These are phyloP conservation scores for Leccinum fibrillosum DNA, from an alignment of 768 basidiomycete species.

Conservation along the genomic window DNA sequence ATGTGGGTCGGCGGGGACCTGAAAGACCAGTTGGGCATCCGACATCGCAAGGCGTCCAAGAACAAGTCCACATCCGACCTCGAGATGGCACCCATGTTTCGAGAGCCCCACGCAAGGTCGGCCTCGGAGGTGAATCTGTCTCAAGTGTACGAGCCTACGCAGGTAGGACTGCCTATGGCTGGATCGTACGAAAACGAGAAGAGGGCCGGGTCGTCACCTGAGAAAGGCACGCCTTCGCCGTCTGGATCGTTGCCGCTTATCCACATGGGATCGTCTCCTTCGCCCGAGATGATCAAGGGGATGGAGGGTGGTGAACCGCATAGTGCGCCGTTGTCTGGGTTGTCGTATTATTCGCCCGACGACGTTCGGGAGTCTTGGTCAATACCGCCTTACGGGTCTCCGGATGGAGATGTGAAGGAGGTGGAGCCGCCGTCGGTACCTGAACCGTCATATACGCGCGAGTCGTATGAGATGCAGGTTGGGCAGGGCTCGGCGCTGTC, in stretches of 20 bases:
- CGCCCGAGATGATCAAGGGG: background rate
- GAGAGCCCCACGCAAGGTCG: slow-evolving; percentile 59
- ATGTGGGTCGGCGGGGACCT: slow-evolving; percentile 84
- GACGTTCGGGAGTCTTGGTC: slow-evolving; percentile 57
- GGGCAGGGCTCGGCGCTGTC: slow-evolving; percentile 20
- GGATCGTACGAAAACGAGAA: slow-evolving; percentile 15
- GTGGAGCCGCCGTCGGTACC: slow-evolving; percentile 10
- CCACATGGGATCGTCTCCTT: slow-evolving; percentile 8
- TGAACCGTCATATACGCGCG: background rate
- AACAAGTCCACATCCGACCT: slow-evolving; percentile 34
- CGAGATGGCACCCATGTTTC: slow-evolving; percentile 74
- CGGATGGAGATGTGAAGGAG: slow-evolving; percentile 45
- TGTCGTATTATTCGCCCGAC: slow-evolving; percentile 60
- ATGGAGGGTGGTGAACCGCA: slow-evolving; percentile 17
- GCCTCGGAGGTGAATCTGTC: slow-evolving; percentile 53
- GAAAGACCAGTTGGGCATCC: slow-evolving; percentile 75
- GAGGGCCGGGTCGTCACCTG: background rate
- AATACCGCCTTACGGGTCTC: slow-evolving; percentile 46
- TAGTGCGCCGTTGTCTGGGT: slow-evolving; percentile 5
- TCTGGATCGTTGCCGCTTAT: slow-evolving; percentile 7
- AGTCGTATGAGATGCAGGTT: slow-evolving; percentile 38
- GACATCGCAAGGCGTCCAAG: slow-evolving; percentile 55
- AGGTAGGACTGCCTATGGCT: slow-evolving; percentile 25
- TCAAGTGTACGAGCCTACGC: slow-evolving; percentile 48
- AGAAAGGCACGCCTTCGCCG: background rate